Percentiles rank a stretch among this genome's conserved stretches.
These are phyloP conservation scores for Leccinellum albellum DNA, from an alignment of 768 basidiomycete genomes.

Conservation along the genomic window DNA sequence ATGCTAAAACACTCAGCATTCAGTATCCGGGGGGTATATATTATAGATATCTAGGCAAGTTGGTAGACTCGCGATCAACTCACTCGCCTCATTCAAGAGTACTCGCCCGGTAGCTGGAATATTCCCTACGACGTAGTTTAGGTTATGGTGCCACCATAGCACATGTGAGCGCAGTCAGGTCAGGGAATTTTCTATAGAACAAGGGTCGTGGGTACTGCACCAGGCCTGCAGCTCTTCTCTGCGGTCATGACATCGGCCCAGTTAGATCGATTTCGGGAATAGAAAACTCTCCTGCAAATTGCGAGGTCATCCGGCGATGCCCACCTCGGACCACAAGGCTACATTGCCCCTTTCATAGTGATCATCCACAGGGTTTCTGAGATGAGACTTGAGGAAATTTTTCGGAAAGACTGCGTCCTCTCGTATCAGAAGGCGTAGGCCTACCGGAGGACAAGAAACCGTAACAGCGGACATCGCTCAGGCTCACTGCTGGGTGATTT, in stretches of 20 bases:
- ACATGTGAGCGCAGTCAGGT: slow-evolving; percentile 17
- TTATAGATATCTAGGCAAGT: background rate
- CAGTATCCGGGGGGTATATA: background rate
- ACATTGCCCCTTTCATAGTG: slow-evolving; percentile 17
- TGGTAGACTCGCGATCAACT: slow-evolving; percentile 1
- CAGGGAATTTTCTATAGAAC: slow-evolving; percentile 9
- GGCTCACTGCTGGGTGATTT: slow-evolving; percentile 11
- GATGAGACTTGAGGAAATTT: slow-evolving; percentile 6
- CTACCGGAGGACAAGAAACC: slow-evolving; percentile 5
- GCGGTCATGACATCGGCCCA: background rate
- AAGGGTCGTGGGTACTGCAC: slow-evolving; percentile 3
- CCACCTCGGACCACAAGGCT: too few species aligned
- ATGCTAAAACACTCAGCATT: background rate
- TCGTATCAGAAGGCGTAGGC: slow-evolving; percentile 7
- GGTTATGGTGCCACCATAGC: slow-evolving; percentile 5
- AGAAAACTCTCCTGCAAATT: too few species aligned
- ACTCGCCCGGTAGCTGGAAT: slow-evolving; percentile 12
- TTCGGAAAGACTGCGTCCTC: slow-evolving; percentile 9
- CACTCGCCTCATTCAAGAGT: slow-evolving; percentile 5
- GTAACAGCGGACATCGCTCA: slow-evolving; percentile 13
- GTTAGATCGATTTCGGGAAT: too few species aligned
- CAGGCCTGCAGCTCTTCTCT: slow-evolving; percentile 9
- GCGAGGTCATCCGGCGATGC: too few species aligned
- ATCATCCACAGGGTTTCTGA: slow-evolving; percentile 9
- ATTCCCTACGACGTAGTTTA: slow-evolving; percentile 6